Evolutionary conservation across 139 green algal species (phyloP).

Genomic region (Monoraphidium neglectum): DNA sequence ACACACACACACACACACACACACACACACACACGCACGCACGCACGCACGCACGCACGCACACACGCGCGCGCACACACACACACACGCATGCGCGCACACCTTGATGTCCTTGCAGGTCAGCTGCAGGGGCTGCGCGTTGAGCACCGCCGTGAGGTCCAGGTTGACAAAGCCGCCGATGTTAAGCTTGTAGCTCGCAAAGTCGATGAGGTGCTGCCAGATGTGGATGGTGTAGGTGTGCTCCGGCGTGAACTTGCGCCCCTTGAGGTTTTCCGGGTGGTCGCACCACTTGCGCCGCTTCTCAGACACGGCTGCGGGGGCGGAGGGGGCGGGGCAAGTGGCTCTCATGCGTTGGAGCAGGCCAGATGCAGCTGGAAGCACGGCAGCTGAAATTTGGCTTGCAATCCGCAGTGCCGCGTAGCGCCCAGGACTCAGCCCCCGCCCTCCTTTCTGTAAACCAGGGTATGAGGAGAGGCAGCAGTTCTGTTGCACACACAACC

Average conservation of each 20-base stretch:
- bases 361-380: too few relatives aligned
- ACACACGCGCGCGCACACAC: too few relatives aligned
- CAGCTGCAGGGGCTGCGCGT: conserved; percentile 35
- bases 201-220: conserved; percentile 41
- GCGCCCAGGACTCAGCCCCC: too few relatives aligned
- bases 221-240: conserved; percentile 37
- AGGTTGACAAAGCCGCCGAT: conserved; percentile 26
- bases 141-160: conserved; percentile 21
- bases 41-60: too few relatives aligned
- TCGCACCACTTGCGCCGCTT: conserved; percentile 40
- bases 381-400: too few relatives aligned
- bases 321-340: not conserved
- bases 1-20: too few relatives aligned
- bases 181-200: conserved; percentile 31
- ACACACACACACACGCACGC: too few relatives aligned
- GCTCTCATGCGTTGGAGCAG: not conserved
- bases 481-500: too few relatives aligned
- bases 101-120: conserved; percentile 32
- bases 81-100: not conserved
- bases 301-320: not conserved
- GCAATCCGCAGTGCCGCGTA: too few relatives aligned
- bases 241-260: conserved; percentile 16
- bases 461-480: too few relatives aligned
- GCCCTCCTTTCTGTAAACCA: too few relatives aligned
- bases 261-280: conserved; percentile 19